Conservation (phyloP, 139 green algal species). For the Closterium sp. region DNA sequence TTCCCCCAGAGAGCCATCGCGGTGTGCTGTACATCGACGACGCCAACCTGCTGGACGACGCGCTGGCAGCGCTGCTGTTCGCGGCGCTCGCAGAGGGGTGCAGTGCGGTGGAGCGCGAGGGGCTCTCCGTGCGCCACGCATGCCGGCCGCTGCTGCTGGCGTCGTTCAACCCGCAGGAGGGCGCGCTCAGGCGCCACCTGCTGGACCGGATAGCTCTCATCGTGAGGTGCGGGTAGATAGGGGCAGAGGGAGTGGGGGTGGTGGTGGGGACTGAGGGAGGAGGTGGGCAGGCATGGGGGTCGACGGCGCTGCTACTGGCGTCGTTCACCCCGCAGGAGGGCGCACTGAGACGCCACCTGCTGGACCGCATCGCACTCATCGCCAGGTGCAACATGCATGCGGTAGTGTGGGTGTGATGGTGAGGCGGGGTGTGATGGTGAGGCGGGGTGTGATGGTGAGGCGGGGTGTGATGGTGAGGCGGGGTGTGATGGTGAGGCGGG, state of each 20-base stretch:
- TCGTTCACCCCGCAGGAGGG: neutral
- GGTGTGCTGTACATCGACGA: slow-evolving; percentile 86
- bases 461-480: no score
- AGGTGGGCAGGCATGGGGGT: no score
- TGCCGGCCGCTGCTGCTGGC: slow-evolving; percentile 86
- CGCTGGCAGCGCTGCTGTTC: slow-evolving; percentile 94
- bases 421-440: no score
- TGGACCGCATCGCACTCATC: neutral
- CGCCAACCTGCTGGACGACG: slow-evolving; percentile 94
- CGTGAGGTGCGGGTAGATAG: slow-evolving; percentile 76
- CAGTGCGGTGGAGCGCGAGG: slow-evolving; percentile 94
- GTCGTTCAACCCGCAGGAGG: slow-evolving; percentile 93
- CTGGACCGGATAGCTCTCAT: slow-evolving; percentile 93
- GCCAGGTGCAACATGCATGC: no score
- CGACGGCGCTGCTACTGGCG: no score
- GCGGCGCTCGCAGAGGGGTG: slow-evolving; percentile 84
- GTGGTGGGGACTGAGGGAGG: no score
- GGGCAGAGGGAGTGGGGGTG: no score
- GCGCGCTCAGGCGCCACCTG: slow-evolving; percentile 87
- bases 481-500: no score
- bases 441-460: no score
- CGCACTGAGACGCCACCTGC: neutral
- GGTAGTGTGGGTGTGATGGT: no score
- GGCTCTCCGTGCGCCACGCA: slow-evolving; percentile 91
- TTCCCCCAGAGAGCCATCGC: slow-evolving; percentile 62